These are phyloP conservation scores for Aspergillus ostianus DNA, from an alignment of 495 filamentous ascomycete species.

Conservation along the genomic window DNA sequence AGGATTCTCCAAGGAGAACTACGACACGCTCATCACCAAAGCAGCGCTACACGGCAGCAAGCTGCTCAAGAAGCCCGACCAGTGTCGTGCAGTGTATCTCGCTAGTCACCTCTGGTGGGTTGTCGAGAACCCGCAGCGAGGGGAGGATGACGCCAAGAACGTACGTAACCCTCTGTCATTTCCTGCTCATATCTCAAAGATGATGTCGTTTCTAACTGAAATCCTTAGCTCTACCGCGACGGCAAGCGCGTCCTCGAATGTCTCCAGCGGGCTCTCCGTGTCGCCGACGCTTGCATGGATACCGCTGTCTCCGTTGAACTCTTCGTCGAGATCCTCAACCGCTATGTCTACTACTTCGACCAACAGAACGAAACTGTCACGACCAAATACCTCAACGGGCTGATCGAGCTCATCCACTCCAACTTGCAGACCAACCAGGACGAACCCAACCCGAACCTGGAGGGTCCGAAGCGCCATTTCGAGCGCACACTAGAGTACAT, in stretches of 20 bases:
- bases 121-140: conserved; percentile 76
- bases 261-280: conserved; percentile 88
- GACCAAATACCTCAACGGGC: conserved; percentile 94
- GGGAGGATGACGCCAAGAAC: conserved; percentile 78
- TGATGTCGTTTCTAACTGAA: neutral
- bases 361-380: conserved; percentile 98
- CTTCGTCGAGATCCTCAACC: conserved; percentile 96
- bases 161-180: conserved; percentile 52
- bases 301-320: conserved; percentile 96
- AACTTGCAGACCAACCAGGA: conserved; percentile 81
- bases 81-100: conserved; percentile 93
- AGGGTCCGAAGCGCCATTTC: conserved; percentile 88
- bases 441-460: conserved; percentile 67
- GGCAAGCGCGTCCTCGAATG: conserved; percentile 97
- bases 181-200: too few species aligned
- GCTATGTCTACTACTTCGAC: conserved; percentile 99
- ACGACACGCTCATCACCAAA: conserved; percentile 97
- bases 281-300: conserved; percentile 99
- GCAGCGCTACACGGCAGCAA: conserved; percentile 96
- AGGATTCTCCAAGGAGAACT: conserved; percentile 92
- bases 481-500: conserved; percentile 93
- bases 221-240: conserved; percentile 80
- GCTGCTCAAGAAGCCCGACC: conserved; percentile 94
- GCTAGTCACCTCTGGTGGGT: conserved; percentile 99
- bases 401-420: conserved; percentile 97